A percentile compares a stretch with the other conserved stretches of the same genome.
phyloP scores from a whole-genome alignment of 2,329 filamentous ascomycete species.

The Monosporascus sp. region DNA sequence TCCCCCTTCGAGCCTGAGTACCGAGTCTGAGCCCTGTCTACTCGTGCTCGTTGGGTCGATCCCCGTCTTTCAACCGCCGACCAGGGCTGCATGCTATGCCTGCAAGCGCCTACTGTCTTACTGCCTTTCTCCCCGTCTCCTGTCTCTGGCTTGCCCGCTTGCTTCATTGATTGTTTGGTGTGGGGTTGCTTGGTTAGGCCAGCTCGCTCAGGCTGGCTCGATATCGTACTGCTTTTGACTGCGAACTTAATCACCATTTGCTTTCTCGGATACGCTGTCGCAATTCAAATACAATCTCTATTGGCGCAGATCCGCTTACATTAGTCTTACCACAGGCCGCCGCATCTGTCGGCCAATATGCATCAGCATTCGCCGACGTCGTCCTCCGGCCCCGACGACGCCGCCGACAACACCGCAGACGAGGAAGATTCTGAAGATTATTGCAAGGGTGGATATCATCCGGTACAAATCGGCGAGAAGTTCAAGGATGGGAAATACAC shows the following conservation, averaged over 20 bases:
- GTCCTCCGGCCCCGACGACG: slow-evolving; percentile 73
- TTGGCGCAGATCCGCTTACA: slow-evolving; percentile 21
- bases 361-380: slow-evolving; percentile 68
- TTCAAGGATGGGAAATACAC: slow-evolving; percentile 98
- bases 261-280: not conserved
- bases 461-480: slow-evolving; percentile 87
- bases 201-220: not conserved
- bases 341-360: slow-evolving; percentile 52
- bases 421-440: slow-evolving; percentile 99
- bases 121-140: not conserved
- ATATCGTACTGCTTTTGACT: not conserved
- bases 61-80: not conserved
- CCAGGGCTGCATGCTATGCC: not conserved
- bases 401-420: slow-evolving; percentile 86
- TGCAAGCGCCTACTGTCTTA: not conserved
- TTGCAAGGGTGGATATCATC: slow-evolving; percentile 98
- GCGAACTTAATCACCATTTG: not conserved
- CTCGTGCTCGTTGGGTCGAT: not conserved
- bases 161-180: not conserved
- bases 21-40: not conserved
- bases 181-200: not conserved
- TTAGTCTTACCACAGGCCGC: slow-evolving; percentile 37
- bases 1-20: not conserved
- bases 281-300: slow-evolving; percentile 4
- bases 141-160: not conserved